Base-by-base conservation (phyloP, 352 stramenopile species). In the Phytophthora litchii region DNA sequence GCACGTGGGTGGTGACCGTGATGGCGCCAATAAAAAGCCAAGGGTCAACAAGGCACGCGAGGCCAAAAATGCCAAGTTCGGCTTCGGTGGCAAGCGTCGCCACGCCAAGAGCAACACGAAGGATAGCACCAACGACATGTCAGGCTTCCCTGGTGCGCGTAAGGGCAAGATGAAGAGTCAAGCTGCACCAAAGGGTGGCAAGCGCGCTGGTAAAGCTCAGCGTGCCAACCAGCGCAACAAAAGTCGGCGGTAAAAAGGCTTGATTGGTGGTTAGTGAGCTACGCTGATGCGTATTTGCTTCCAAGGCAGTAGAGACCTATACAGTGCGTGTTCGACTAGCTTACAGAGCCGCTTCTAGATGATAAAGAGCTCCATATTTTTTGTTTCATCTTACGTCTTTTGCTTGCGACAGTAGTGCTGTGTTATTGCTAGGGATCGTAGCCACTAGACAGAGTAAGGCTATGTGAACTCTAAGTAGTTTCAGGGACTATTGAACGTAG, bases 81-180 rank as follows among this genome's bases (percentile, higher is more conserved):
- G 86, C 64, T 95, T 92, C 56, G 86, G 86, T 47, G 86, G 86
- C 64, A 90, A 89, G 54, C 90, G 86, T 46, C 74, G 76, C 25
- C 75, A 80, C 29, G 71, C 67, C 36, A 95, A 95, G 75, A 76
- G 73, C 62, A 95, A 95, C 80, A 79, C 83, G 9, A 83, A 83
- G 48, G 77, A 91, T 14, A 91, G 78, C 70, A 92, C 82, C 5
- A 93, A 95, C 68, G 80, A 95, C 62, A 70, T 85, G 54, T 90
- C 84, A 27, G 40, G 61, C 52, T 92, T 89, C 64, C 81, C 80
- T 3, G 78, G 82, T 21, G 60, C 55, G 9, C 70, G 75, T 13
- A 80, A 76, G 55, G 60, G 27, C 21, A 57, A 72, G 19, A 72
- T 64, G 37, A 87, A 89, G 58, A 68, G 57, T 32, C 72, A 71